phyloP scores from a whole-genome alignment of 2,329 filamentous ascomycete genomes.

The Fusarium tjaetaba region DNA sequence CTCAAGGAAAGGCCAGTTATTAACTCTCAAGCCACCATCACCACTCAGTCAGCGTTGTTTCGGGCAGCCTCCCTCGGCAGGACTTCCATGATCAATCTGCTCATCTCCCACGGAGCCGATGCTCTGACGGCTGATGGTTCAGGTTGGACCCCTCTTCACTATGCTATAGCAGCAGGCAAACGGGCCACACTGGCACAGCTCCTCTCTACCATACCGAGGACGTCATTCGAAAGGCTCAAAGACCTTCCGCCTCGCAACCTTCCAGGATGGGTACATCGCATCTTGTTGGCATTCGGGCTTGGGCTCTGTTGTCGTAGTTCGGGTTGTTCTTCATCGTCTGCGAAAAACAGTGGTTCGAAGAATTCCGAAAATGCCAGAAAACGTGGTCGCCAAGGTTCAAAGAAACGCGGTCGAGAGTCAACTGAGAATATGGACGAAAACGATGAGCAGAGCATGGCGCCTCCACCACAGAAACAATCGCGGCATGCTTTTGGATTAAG shows the following conservation, averaged over 20 bases:
- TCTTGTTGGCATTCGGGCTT: neutral
- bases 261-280: neutral
- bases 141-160: neutral
- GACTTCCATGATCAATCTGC: no score
- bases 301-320: neutral
- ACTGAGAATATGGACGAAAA: neutral
- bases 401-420: neutral
- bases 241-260: neutral
- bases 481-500: neutral
- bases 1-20: no score
- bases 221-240: neutral
- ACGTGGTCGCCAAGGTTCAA: neutral
- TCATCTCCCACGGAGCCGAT: neutral
- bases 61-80: no score
- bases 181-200: neutral
- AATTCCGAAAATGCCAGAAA: no score
- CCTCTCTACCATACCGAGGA: neutral
- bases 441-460: neutral
- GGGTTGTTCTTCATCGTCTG: neutral
- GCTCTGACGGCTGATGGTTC: neutral
- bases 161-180: neutral
- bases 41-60: no score
- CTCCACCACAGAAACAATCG: neutral
- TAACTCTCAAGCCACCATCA: no score
- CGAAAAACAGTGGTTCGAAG: neutral